Evolutionary conservation across 1,284 basidiomycete genomes (phyloP), one percentile per base, ranked within the genome.

Genomic region (Moesziomyces sp.): DNA sequence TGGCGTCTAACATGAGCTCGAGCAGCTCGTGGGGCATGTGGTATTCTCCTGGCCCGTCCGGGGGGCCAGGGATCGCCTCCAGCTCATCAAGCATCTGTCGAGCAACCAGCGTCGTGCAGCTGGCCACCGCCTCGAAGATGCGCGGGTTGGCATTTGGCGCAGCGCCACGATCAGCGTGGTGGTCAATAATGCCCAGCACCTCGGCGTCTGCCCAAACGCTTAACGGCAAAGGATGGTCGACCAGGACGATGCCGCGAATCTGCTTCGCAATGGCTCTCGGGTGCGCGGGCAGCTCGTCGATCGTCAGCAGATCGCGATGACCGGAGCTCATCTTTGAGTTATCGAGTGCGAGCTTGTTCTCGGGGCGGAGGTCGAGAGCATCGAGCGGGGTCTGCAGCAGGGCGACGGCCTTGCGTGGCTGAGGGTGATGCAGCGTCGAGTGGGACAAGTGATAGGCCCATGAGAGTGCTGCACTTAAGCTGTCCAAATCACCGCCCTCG

Each of bases 401-500:
- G 0, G 79, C 81, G 16, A 83, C 58, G 18, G 75, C 74, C 30
- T 76, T 76, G 24, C 56, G 52, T 5, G 66, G 66, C 13, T 52
- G 42, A 1, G 61, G 69, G 9, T 69, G 55, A 42, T 70, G 69
- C 7, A 68, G 54, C 4, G 71, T 69, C 3, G 66, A 67, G 48
- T 82, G 80, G 19, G 76, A 65, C 23, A 83, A 61, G 47, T 82
- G 79, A 52, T 81, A 82, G 8, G 81, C 73, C 68, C 77, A 81
- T 16, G 72, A 69, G 10, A 83, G 58, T 1, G 81, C 80, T 0
- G 77, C 60, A 3, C 80, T 68, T 80, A 84, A 81, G 9, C 72
- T 77, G 60, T 85, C 84, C 19, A 82, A 67, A 55, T 85, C 84
- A 6, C 80, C 83, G 19, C 80, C 84, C 57, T 85, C 84, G 62